phyloP scores from a whole-genome alignment of 148 eudicot genomes.

The Camellia granthamiana region DNA sequence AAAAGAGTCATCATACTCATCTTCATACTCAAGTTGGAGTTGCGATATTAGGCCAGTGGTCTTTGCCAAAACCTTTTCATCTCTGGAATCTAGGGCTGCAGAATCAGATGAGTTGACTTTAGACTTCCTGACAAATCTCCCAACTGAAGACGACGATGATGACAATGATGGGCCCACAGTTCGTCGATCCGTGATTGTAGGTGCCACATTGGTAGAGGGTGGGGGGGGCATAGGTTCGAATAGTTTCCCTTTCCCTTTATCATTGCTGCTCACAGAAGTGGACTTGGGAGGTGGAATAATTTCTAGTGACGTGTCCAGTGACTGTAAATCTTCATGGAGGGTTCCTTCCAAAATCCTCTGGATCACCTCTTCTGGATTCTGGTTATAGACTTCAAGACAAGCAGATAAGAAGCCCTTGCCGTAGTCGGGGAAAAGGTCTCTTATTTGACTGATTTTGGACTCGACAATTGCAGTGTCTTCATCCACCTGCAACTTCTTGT shows the following conservation, averaged over 20 bases:
- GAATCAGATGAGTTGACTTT: constrained; percentile 32
- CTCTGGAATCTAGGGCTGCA: constrained; percentile 44
- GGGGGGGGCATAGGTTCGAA: constrained; percentile 28
- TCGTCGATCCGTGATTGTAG: constrained; percentile 25
- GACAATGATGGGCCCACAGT: constrained; percentile 30
- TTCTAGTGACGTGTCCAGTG: constrained; percentile 57
- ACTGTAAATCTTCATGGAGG: constrained; percentile 71
- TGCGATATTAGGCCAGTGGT: constrained; percentile 62
- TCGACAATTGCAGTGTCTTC: constrained; percentile 70
- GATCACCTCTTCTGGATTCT: constrained; percentile 86
- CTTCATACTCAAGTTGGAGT: constrained; percentile 85
- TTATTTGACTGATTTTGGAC: constrained; percentile 91
- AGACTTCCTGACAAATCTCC: constrained; percentile 72
- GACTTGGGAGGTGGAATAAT: constrained; percentile 49
- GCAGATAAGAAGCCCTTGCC: constrained; percentile 86
- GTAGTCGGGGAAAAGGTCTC: constrained; percentile 86
- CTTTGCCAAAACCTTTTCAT: constrained; percentile 52
- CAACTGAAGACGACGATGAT: constrained; percentile 49
- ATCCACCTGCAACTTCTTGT: constrained; percentile 38
- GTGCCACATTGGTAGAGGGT: constrained; percentile 19
- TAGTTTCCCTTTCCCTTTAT: constrained; percentile 81
- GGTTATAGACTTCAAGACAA: constrained; percentile 87
- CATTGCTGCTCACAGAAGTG: constrained; percentile 32
- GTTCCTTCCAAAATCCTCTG: constrained; percentile 89
- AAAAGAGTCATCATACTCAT: constrained; percentile 94